A percentile compares a stretch with the other conserved stretches of the same genome.
These are phyloP conservation scores for Graphilbum fragrans DNA, from an alignment of 2,329 filamentous ascomycete genomes.

Conservation along the genomic window DNA sequence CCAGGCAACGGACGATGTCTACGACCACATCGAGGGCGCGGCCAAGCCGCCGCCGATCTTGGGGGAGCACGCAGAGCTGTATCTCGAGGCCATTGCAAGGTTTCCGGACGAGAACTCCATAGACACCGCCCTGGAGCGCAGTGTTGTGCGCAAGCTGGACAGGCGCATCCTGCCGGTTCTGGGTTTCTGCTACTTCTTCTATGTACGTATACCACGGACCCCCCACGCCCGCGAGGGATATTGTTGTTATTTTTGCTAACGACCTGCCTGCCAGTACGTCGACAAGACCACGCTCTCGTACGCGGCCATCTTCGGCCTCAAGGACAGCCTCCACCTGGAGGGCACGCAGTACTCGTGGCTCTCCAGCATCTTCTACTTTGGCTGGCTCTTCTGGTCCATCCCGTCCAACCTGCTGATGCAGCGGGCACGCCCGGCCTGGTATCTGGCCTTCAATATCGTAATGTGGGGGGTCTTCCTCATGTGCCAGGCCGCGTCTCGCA, in stretches of 20 bases:
- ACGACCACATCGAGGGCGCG: too few relatives aligned
- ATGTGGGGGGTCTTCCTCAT: slow-evolving; percentile 37
- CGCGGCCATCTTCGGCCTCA: slow-evolving; percentile 53
- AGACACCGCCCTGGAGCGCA: slow-evolving; percentile 19
- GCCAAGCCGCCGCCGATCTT: background rate
- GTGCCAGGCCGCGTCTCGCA: slow-evolving; percentile 39
- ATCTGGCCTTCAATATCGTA: slow-evolving; percentile 35
- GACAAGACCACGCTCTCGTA: slow-evolving; percentile 45
- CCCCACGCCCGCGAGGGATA: too few relatives aligned
- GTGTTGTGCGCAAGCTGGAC: slow-evolving; percentile 24
- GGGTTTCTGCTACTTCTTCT: slow-evolving; percentile 28
- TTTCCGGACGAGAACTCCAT: slow-evolving; percentile 25
- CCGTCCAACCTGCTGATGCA: slow-evolving; percentile 20
- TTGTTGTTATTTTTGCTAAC: slow-evolving; percentile 4
- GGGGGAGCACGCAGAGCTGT: slow-evolving; percentile 14
- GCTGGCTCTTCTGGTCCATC: slow-evolving; percentile 20
- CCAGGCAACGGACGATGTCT: too few relatives aligned
- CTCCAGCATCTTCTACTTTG: slow-evolving; percentile 40
- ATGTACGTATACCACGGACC: slow-evolving; percentile 16
- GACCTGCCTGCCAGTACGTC: slow-evolving; percentile 9
- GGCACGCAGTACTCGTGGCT: slow-evolving; percentile 47
- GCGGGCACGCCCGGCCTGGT: slow-evolving; percentile 20
- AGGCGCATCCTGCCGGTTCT: slow-evolving; percentile 23
- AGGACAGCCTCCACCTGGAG: slow-evolving; percentile 42
- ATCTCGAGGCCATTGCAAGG: slow-evolving; percentile 20